Conservation (phyloP, 2,329 filamentous ascomycete species). For the Penicillium polonicum region DNA sequence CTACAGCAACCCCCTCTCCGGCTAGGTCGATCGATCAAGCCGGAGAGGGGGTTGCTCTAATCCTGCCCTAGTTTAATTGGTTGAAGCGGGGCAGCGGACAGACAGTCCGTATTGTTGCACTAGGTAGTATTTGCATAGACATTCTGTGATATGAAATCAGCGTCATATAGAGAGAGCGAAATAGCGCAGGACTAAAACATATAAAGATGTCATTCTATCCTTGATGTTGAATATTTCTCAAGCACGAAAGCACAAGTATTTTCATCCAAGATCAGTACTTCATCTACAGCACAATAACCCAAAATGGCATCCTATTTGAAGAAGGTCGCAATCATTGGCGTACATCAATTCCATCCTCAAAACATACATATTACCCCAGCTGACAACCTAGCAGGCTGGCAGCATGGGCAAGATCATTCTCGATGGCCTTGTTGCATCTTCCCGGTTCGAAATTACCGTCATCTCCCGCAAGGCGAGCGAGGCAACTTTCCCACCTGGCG, state of each 20-base stretch:
- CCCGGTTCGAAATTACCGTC: constrained; percentile 24
- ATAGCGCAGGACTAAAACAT: neutral
- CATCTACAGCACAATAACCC: neutral
- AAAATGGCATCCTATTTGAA: constrained; percentile 11
- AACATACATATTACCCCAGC: neutral
- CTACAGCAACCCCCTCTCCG: too few species aligned
- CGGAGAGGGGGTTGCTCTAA: too few species aligned
- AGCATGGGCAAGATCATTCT: constrained; percentile 27
- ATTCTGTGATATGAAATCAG: neutral
- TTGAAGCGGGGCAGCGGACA: neutral
- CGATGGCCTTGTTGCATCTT: constrained; percentile 13
- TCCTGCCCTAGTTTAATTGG: neutral
- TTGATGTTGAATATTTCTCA: neutral
- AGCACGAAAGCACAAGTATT: neutral
- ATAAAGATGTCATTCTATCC: neutral
- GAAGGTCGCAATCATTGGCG: constrained; percentile 20
- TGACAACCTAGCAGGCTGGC: constrained; percentile 23
- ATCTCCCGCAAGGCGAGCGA: constrained; percentile 25
- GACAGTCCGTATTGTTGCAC: neutral
- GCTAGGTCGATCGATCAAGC: too few species aligned
- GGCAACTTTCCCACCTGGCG: constrained; percentile 19
- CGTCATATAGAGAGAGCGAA: neutral
- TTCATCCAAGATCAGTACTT: neutral
- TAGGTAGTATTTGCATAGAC: neutral
- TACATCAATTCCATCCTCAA: constrained; percentile 5